Evolutionary conservation across 2,329 filamentous ascomycete species (phyloP).

Genomic region (Fusarium brachygibbosum): DNA sequence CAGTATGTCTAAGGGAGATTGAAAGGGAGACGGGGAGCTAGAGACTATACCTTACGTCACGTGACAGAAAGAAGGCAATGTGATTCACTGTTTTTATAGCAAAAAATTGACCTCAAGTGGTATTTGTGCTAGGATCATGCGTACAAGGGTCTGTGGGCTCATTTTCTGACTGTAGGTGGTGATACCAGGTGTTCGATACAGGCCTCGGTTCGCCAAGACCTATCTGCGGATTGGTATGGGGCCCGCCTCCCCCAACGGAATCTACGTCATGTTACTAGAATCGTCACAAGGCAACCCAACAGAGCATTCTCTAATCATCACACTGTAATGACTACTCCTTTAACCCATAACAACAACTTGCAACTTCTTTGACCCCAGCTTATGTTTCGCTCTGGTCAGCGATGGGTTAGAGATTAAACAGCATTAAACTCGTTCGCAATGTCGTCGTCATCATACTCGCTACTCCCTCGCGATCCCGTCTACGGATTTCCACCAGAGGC

Average conservation of each 20-base stretch:
- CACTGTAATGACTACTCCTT: conserved; percentile 28
- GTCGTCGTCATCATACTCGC: conserved; percentile 44
- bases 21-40: conserved; percentile 13
- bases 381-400: conserved; percentile 3
- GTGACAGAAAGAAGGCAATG: conserved; percentile 33
- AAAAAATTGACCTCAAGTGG: conserved; percentile 30
- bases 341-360: conserved; percentile 13
- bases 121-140: conserved; percentile 24
- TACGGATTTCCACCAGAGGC: conserved; percentile 73
- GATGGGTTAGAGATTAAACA: conserved; percentile 35
- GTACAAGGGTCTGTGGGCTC: conserved; percentile 24
- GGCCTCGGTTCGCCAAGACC: conserved; percentile 30
- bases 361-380: neutral
- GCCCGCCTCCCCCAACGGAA: conserved; percentile 47
- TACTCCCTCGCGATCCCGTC: conserved; percentile 46
- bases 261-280: conserved; percentile 50
- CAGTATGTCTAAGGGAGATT: conserved; percentile 80
- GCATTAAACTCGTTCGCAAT: conserved; percentile 34
- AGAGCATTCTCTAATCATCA: conserved; percentile 17
- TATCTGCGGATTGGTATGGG: conserved; percentile 26
- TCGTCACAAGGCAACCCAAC: conserved; percentile 47
- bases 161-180: conserved; percentile 13
- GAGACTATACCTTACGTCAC: conserved; percentile 43
- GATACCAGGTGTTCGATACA: conserved; percentile 38
- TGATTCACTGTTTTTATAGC: conserved; percentile 48